Evolutionary conservation across 306 rosid genomes (phyloP), one percentile per base, ranked within the genome.

Genomic region (Bauhinia variegata): DNA sequence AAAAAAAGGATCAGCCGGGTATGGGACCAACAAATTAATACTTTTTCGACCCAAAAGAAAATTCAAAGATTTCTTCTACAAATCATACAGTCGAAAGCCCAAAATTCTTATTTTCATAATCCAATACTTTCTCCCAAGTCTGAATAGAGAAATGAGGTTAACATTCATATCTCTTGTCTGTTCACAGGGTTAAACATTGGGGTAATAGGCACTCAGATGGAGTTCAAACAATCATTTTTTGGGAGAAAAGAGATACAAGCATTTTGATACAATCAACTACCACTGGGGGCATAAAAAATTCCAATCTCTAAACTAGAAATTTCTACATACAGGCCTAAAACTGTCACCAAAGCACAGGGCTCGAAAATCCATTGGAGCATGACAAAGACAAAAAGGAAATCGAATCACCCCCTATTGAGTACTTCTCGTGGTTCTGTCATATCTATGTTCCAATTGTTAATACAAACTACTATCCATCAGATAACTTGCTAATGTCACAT

Each of bases 181-280:
- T n/a, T n/a, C n/a, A n/a, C n/a, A n/a, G n/a, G n/a, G n/a, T n/a
- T n/a, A n/a, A n/a, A n/a, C n/a, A n/a, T n/a, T n/a, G n/a, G n/a
- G n/a, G n/a, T n/a, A n/a, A n/a, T n/a, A n/a, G n/a, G n/a, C n/a
- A n/a, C n/a, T n/a, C n/a, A n/a, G n/a, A n/a, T n/a, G n/a, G n/a
- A n/a, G n/a, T n/a, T n/a, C n/a, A n/a, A n/a, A n/a, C n/a, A 77
- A 78, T 80, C 85, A 77, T 70, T 79, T 68, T 73, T 73, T 70
- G 17, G 67, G 51, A n/a, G n/a, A n/a, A n/a, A n/a, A n/a, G n/a
- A n/a, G n/a, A n/a, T 17, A 63, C 79, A 87, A 64, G 60, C 80
- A 78, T 74, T 78, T 73, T 69, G 80, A 82, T 87, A 84, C 97
- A 87, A 91, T 78, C 87, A 85, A 90, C 84, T 75, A 75, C 70